These are phyloP conservation scores for Xylaria arbuscula DNA, from an alignment of 2,329 filamentous ascomycete genomes.

Conservation along the genomic window DNA sequence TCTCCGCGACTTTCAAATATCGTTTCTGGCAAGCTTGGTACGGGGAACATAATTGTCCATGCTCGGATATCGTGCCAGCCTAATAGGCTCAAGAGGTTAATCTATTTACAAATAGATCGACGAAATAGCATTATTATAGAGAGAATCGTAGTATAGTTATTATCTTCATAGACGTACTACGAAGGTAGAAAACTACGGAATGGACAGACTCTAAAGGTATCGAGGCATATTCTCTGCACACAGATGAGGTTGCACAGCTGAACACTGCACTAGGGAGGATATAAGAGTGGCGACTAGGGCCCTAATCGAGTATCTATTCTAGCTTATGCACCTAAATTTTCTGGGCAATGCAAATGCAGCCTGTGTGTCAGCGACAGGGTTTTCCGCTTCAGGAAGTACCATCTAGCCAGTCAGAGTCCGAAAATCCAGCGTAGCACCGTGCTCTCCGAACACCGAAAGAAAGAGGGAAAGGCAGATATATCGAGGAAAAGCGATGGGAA, in stretches of 20 bases:
- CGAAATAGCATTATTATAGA: no score
- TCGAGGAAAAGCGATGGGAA: not conserved
- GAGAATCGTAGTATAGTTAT: no score
- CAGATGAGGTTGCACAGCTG: no score
- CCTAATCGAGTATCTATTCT: not conserved
- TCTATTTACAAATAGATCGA: not conserved
- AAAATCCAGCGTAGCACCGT: not conserved
- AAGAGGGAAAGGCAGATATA: not conserved
- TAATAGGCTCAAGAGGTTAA: not conserved
- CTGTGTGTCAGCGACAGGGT: constrained; percentile 7
- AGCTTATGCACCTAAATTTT: not conserved
- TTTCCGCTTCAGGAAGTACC: constrained; percentile 27
- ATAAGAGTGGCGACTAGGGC: no score
- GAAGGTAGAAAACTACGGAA: no score
- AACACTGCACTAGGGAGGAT: no score
- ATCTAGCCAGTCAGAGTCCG: constrained; percentile 28
- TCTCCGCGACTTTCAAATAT: not conserved
- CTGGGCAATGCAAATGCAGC: not conserved
- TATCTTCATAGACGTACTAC: no score
- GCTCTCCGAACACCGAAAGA: constrained; percentile 27
- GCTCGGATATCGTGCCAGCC: not conserved
- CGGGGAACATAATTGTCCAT: not conserved
- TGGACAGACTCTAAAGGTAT: no score
- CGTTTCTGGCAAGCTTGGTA: not conserved
- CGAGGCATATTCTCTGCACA: no score